A percentile compares a stretch with the other conserved stretches of the same genome.
These are phyloP conservation scores for Talaromyces albobiverticillius DNA, from an alignment of 2,329 filamentous ascomycete species.

Conservation along the genomic window DNA sequence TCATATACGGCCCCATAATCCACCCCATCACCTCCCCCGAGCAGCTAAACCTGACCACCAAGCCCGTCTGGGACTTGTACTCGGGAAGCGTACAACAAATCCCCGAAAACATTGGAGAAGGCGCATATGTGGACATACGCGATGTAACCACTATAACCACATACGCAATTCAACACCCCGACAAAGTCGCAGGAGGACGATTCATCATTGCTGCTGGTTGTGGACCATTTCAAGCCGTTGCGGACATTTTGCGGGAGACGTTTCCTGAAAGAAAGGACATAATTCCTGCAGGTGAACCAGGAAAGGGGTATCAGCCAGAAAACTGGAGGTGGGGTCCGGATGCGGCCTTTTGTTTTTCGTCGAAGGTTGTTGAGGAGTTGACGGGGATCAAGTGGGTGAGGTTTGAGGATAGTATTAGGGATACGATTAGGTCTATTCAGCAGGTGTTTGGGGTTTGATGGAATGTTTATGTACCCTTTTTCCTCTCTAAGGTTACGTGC, in stretches of 20 bases:
- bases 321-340: not conserved
- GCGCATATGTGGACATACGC: constrained; percentile 24
- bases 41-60: constrained; percentile 21
- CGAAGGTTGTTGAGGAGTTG: constrained; percentile 19
- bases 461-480: too few species aligned
- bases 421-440: constrained; percentile 20
- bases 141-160: constrained; percentile 22
- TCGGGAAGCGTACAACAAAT: constrained; percentile 10
- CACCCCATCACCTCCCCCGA: constrained; percentile 17
- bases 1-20: constrained; percentile 23
- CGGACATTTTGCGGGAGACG: constrained; percentile 18
- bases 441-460: not conserved
- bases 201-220: constrained; percentile 21
- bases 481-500: too few species aligned
- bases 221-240: constrained; percentile 22
- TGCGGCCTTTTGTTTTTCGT: constrained; percentile 8
- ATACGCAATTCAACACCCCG: constrained; percentile 21
- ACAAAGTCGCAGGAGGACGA: constrained; percentile 17
- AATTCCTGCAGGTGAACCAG: not conserved
- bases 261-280: constrained; percentile 12
- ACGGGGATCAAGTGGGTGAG: constrained; percentile 19
- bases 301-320: constrained; percentile 11
- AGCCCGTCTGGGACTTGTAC: constrained; percentile 22
- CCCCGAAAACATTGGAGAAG: constrained; percentile 17
- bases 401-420: constrained; percentile 20